Evolutionary conservation across 202 grass and related monocot genomes (phyloP), one percentile per base, ranked within the genome.

Genomic region (Tripidium arundinaceum): DNA sequence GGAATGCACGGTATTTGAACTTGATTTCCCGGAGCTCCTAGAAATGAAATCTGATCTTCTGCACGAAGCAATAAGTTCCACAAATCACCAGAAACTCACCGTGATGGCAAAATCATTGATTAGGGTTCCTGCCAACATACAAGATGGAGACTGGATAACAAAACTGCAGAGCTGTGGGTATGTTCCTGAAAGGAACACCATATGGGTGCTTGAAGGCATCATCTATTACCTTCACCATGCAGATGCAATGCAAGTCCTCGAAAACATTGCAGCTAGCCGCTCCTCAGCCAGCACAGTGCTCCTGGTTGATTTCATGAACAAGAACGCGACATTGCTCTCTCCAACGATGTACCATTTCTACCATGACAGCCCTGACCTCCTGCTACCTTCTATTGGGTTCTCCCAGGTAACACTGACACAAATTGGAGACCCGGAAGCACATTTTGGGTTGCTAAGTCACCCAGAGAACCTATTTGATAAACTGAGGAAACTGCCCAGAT

Each of bases 161-260:
- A 90, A 95, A 80, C 86, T 99, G 58, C 87, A 83, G 66, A 87
- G 62, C 58, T 84, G 54, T 26, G 96, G 96, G 2, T 99, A 89
- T 86, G 71, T 79, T 61, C 90, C 90, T 65, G 70, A 81, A 84
- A 93, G 79, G 34, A 91, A 91, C 73, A 95, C 96, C 1, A 75
- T 99, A 80, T 99, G 96, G 96, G 83, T 99, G 40, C 92, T 99
- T 7, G 92, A 99, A 93, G 96, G 96, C 69, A 95, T 99, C 68
- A 72, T 99, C 33, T 99, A 93, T 81, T 99, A 99, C 70, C 96
- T 99, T 36, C 86, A 88, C 5, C 61, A 93, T 22, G 76, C 77
- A 5, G 68, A 89, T 47, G 96, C 92, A 37, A 91, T 95, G 90
- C 90, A 93, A 81, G 90, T 99, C 61, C 90, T 99, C 2, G 45